phyloP scores from a whole-genome alignment of 139 green algal genomes.

The Micractinium conductrix region DNA sequence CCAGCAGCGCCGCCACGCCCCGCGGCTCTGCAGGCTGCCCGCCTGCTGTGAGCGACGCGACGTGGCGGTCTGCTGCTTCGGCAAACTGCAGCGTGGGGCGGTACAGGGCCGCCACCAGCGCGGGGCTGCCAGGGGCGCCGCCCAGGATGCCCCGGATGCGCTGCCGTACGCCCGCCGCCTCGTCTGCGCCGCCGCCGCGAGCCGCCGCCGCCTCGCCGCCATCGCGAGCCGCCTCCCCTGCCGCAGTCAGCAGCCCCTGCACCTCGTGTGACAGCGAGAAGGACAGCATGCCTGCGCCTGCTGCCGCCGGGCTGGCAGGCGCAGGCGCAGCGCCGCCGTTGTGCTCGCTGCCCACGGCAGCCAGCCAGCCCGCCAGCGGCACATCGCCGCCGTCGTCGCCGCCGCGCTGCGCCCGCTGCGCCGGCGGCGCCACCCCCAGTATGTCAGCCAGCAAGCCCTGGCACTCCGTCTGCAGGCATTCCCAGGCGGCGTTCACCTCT shows the following conservation, averaged over 20 bases:
- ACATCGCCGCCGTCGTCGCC: constrained; percentile 16
- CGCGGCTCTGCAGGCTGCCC: neutral
- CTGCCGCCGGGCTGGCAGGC: neutral
- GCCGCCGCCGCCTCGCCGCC: neutral
- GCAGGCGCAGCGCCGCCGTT: neutral
- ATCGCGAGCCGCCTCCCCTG: neutral
- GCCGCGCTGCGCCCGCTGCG: constrained; percentile 2
- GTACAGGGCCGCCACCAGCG: constrained; percentile 56
- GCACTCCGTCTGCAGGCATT: constrained; percentile 59
- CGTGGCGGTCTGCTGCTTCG: constrained; percentile 33
- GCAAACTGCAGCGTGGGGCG: constrained; percentile 48
- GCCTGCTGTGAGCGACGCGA: neutral
- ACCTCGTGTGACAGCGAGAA: constrained; percentile 52
- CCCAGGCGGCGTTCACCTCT: constrained; percentile 53
- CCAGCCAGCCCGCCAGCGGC: constrained; percentile 45
- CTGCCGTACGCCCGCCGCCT: constrained; percentile 19
- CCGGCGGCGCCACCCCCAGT: constrained; percentile 35
- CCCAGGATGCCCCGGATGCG: constrained; percentile 33
- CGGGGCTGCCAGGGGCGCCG: constrained; percentile 35
- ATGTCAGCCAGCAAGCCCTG: constrained; percentile 55
- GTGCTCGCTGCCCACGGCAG: constrained; percentile 8
- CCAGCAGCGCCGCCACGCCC: constrained; percentile 33
- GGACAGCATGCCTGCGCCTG: constrained; percentile 31
- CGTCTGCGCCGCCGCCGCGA: neutral
- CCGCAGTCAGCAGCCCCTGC: neutral